Base-by-base conservation (phyloP, 371 early-diverging fungal genomes). In the Nematocida minor region DNA sequence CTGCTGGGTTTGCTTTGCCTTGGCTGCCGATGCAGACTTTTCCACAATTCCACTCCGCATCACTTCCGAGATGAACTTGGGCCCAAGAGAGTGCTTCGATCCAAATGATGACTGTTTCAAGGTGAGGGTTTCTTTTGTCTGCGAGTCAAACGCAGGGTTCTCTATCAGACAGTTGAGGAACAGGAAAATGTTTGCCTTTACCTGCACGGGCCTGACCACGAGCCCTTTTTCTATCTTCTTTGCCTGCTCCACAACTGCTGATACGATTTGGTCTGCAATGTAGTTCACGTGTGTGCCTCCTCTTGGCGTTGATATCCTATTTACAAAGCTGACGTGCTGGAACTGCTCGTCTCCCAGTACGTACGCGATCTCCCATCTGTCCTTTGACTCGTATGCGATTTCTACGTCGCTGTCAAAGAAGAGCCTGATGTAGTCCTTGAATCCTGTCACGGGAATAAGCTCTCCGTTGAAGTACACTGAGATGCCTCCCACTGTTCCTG, bases 141-240 rank as follows among this genome's bases (percentile, higher is more conserved):
- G 99, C 6, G 95, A 94, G 84, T 98, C 96, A 85, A 99, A 99
- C 0, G 94, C 86, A 2, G 99, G 96, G 83, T 99, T 99, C 80
- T 94, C 95, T 67, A 99, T 94, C 67, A 91, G 82, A 81, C 91
- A 91, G 85, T 99, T 99, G 82, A 99, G 87, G 86, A 96, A 98
- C 6, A 99, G 77, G 88, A 90, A 93, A 84, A 97, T 88, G 69
- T 93, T 91, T 55, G 87, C 91, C 84, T 94, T 94, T 83, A 94
- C 89, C 77, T 93, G 91, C 81, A 89, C 87, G 4, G 94, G 91
- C 85, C 91, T 93, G 49, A 94, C 83, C 27, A 80, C 60, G 69
- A 79, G 27, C 64, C 77, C 84, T 78, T 87, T 89, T 80, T 91
- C 90, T 63, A 90, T 91, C 82, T 92, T 92, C 80, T 92, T 90